Percentiles rank a stretch among this genome's conserved stretches.
Evolutionary conservation across 2,329 filamentous ascomycete genomes (phyloP).

Genomic region (Penicillium sp.): DNA sequence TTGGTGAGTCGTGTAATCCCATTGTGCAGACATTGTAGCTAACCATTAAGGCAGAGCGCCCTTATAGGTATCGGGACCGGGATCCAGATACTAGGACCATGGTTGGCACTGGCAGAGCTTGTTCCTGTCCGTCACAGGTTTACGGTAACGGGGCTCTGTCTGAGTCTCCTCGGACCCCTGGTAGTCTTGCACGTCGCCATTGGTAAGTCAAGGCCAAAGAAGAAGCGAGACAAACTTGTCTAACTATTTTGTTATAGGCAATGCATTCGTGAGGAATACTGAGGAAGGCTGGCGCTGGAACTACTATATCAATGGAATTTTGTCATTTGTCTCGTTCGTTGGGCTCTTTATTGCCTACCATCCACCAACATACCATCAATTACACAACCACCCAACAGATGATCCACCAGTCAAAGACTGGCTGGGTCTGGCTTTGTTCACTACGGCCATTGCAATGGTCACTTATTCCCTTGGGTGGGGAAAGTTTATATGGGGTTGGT

Average conservation of each 20-base stretch:
- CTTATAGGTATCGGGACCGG: not conserved
- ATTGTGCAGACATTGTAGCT: not conserved
- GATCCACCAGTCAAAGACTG: conserved; percentile 2
- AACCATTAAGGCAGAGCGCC: not conserved
- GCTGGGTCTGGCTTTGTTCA: not conserved
- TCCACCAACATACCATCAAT: conserved; percentile 5
- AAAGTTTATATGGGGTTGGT: conserved; percentile 5
- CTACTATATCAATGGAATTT: conserved; percentile 1
- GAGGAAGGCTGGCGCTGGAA: not conserved
- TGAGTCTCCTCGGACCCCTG: not conserved
- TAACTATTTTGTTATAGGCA: not conserved
- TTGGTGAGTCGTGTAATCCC: not conserved
- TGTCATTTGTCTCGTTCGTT: conserved; percentile 6
- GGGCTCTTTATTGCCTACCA: conserved; percentile 7
- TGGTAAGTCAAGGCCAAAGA: not conserved
- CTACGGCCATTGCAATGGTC: conserved; percentile 1
- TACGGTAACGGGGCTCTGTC: not conserved
- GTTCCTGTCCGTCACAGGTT: not conserved
- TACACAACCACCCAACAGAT: conserved; percentile 2
- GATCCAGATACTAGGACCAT: not conserved
- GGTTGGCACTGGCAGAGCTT: not conserved
- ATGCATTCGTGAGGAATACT: not conserved
- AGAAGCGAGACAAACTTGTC: not conserved
- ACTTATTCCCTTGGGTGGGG: conserved; percentile 5
- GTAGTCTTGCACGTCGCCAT: not conserved